Evolutionary conservation across 2,329 filamentous ascomycete genomes (phyloP), one percentile per base, ranked within the genome.

Genomic region (Chalaropsis thielavioides): DNA sequence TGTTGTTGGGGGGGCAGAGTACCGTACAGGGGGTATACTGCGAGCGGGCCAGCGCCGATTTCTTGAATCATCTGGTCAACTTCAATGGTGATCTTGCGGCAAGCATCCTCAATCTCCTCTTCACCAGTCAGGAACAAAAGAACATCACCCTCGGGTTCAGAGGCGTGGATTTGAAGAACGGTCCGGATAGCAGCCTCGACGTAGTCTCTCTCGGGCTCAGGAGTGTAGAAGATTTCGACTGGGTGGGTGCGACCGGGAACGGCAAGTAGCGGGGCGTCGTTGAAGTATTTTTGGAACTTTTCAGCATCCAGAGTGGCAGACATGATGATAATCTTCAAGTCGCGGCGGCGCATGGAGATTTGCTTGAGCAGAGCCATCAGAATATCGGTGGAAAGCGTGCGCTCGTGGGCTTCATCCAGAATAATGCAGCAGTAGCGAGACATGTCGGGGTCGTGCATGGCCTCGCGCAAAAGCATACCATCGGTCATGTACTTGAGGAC

Each of bases 401-500:
- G 85, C 77, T 99, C 94, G 84, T 99, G 94, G 64, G 95, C 94
- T 76, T 99, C 94, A 75, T 99, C 94, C 68, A 99, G 87, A 76
- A 99, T 97, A 73, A 99, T 97, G 72, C 90, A 95, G 79, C 90
- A 94, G 78, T 99, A 99, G 64, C 92, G 88, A 62, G 83, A 87
- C 77, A 99, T 84, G 70, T 95, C 83, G 72, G 92, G 89, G 75
- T 99, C 94, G 76, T 96, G 87, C 86, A 99, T 95, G 66, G 94
- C 92, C 77, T 99, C 94, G 72, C 94, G 82, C 72, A 97, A 81
- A 71, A 99, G 85, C 88, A 99, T 97, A 83, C 95, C 95, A 73
- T 99, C 94, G 56, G 95, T 99, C 94, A 99, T 99, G 80, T 99
- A 99, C 80, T 99, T 99, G 73, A 99, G 83, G 68, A 95, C 84